Percentiles rank a stretch among this genome's conserved stretches.
These are phyloP conservation scores for Lentinula aciculospora DNA, from an alignment of 768 basidiomycete genomes.

Conservation along the genomic window DNA sequence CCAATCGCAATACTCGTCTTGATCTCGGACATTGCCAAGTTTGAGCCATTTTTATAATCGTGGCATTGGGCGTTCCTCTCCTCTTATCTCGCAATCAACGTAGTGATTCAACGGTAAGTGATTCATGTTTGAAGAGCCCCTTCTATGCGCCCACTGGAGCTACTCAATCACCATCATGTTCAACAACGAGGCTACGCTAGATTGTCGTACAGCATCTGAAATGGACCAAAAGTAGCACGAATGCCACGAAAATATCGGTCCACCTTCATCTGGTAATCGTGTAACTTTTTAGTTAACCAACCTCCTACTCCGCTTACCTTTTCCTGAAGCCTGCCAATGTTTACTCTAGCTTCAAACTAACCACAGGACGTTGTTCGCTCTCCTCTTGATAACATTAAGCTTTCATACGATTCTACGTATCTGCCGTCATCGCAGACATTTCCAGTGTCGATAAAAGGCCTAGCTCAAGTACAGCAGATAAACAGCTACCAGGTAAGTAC, in stretches of 20 bases:
- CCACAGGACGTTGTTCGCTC: background rate
- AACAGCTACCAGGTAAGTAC: background rate
- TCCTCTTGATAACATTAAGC: too few relatives aligned
- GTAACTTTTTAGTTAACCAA: too few relatives aligned
- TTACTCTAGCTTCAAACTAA: background rate
- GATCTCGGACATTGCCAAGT: background rate
- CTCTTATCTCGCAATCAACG: background rate
- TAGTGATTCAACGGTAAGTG: too few relatives aligned
- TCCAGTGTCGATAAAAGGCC: too few relatives aligned
- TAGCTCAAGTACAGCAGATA: too few relatives aligned
- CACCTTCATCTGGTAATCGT: background rate
- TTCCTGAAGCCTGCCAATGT: background rate
- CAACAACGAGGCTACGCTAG: background rate
- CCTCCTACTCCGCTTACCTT: background rate
- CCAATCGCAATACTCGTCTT: background rate
- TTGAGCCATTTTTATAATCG: background rate
- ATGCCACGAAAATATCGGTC: background rate
- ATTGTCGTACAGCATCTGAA: background rate
- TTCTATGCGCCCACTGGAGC: background rate
- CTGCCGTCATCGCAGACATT: too few relatives aligned
- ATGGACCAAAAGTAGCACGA: background rate
- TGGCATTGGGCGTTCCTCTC: background rate
- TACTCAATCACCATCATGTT: background rate
- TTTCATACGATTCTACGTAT: too few relatives aligned
- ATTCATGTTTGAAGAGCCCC: background rate